Conservation (phyloP, 2,329 filamentous ascomycete genomes). For the Aaosphaeria pasadenensis region DNA sequence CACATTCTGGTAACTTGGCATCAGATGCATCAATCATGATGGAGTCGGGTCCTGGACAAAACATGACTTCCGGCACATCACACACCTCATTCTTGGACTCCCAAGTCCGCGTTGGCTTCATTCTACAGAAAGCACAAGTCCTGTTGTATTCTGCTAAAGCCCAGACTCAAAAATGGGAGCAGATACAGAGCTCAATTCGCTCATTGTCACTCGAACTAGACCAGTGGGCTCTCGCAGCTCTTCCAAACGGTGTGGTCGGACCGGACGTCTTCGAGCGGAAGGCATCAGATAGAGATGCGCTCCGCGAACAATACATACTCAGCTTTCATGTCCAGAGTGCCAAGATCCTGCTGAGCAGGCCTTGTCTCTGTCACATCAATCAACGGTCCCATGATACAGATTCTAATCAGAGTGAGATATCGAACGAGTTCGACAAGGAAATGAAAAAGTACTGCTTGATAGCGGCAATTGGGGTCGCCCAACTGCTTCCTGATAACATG, state of each 20-base stretch:
- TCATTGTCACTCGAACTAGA: conserved; percentile 28
- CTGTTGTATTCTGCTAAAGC: conserved; percentile 35
- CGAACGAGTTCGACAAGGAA: not conserved
- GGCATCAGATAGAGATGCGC: not conserved
- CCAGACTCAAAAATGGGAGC: conserved; percentile 32
- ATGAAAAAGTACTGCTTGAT: not conserved
- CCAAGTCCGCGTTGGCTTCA: conserved; percentile 22
- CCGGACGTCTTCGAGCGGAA: not conserved
- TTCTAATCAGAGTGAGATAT: conserved; percentile 15
- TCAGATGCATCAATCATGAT: not conserved
- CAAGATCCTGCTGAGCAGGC: conserved; percentile 35
- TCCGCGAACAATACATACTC: conserved; percentile 17
- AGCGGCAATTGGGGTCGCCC: not conserved
- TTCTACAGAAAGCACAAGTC: conserved; percentile 30
- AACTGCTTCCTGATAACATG: not conserved
- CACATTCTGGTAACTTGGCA: not conserved
- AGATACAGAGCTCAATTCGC: conserved; percentile 29
- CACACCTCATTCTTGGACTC: conserved; percentile 8
- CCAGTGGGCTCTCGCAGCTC: conserved; percentile 23
- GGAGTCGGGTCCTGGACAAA: not conserved
- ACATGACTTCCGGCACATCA: not conserved
- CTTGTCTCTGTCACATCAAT: conserved; percentile 28
- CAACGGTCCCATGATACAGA: not conserved
- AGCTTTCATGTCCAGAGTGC: conserved; percentile 27
- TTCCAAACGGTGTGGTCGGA: not conserved